Percentiles rank a stretch among this genome's conserved stretches.
Evolutionary conservation across 2,329 filamentous ascomycete species (phyloP).

Genomic region (Verticillium zaregamsianum): DNA sequence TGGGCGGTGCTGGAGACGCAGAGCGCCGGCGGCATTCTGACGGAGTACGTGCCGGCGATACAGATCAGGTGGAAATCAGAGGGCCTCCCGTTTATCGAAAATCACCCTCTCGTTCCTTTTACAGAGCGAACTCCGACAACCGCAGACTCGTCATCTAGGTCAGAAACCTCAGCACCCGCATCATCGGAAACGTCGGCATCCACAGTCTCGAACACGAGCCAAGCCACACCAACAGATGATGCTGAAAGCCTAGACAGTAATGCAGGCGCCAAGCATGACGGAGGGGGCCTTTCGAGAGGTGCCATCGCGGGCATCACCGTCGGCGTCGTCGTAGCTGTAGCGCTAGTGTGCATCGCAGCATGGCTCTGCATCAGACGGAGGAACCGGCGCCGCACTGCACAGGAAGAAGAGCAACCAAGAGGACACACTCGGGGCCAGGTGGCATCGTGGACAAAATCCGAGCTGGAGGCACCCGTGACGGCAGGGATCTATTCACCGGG

Average conservation of each 20-base stretch:
- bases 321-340: background rate
- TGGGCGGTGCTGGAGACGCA: background rate
- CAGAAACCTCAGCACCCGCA: background rate
- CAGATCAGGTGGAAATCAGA: background rate
- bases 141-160: background rate
- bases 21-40: background rate
- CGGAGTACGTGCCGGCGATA: background rate
- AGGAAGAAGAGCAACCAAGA: background rate
- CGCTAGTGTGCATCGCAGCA: background rate
- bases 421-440: background rate
- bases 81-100: background rate
- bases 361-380: background rate
- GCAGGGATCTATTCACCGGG: background rate
- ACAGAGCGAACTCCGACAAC: background rate
- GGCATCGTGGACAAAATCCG: background rate
- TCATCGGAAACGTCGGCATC: background rate
- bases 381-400: background rate
- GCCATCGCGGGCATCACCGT: background rate
- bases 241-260: background rate
- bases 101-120: background rate
- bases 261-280: too few relatives aligned
- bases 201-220: background rate
- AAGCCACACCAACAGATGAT: background rate
- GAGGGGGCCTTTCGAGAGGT: background rate
- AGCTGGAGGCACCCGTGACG: background rate